Base-by-base conservation (phyloP, 1,284 basidiomycete genomes). In the Ustilago lituana region DNA sequence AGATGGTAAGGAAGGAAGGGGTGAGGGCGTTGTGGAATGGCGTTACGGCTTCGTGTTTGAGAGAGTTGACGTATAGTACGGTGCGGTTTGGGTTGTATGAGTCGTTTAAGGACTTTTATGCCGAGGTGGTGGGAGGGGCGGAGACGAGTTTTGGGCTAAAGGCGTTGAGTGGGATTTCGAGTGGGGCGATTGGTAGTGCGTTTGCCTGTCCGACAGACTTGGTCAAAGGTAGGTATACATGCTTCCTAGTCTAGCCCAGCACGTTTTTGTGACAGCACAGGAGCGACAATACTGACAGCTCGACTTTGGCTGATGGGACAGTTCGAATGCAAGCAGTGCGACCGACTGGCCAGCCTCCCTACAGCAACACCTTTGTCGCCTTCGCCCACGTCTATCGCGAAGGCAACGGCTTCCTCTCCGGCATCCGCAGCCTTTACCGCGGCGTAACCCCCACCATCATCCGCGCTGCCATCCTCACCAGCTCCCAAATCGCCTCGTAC, bases 31-130 rank as follows among this genome's bases (percentile, higher is more conserved):
- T 75, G 12, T 73, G 65, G 61, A 71, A 71, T 45, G 75, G 75
- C 2, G 73, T 77, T 0, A 76, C 70, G 0, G 75, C 75, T 6
- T 65, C 55, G n/a, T 72, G 70, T 37, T 44, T 66, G 31, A 39
- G 75, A 14, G 75, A 77, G 55, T 22, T 66, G 26, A 77, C 70
- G 29, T 77, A 77, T 47, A 63, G 65, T 39, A 76, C 75, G 9
- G 70, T 77, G 11, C 32, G 75, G 3, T 74, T 77, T 20, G 75
- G 75, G 19, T 33, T 65, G 37, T 77, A 77, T 51, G 75, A 77
- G 51, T 53, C 63, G 20, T 68, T 76, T 29, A 74, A 75, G 51
- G 60, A 65, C 23, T 49, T 60, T 15, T 77, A 77, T 39, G 44
- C 52, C 0, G 20, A 20, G 8, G 41, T 40, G 10, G 35, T 71